Conservation (phyloP, 2,329 filamentous ascomycete species). For the Tympanopsis confertula region DNA sequence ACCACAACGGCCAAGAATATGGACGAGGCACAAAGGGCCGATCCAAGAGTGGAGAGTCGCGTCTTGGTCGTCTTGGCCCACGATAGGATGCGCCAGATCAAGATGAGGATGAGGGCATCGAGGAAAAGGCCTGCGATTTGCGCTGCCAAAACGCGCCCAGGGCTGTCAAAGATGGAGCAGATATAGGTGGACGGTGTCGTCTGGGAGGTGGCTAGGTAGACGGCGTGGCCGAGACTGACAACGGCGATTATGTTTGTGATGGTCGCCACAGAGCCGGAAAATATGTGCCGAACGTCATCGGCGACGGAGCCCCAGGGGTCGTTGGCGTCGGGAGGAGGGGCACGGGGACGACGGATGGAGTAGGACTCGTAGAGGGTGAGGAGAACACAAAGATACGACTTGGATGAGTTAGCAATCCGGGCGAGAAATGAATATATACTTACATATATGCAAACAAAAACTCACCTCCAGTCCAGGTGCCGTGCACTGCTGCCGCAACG, state of each 20-base stretch:
- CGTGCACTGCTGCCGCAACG: conserved; percentile 36
- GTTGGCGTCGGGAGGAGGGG: conserved; percentile 20
- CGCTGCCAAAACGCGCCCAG: conserved; percentile 20
- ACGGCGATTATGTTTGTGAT: conserved; percentile 22
- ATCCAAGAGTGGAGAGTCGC: conserved; percentile 31
- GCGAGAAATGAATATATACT: too few relatives aligned
- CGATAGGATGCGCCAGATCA: conserved; percentile 36
- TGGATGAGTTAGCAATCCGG: too few relatives aligned
- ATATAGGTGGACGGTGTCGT: conserved; percentile 34
- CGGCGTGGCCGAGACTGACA: conserved; percentile 27
- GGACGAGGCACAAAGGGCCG: conserved; percentile 27
- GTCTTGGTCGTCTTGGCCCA: conserved; percentile 35
- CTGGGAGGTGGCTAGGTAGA: conserved; percentile 25
- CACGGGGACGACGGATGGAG: conserved; percentile 15
- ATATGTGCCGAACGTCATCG: conserved; percentile 35
- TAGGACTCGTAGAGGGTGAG: conserved; percentile 32
- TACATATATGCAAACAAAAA: too few relatives aligned
- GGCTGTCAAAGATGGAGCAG: conserved; percentile 32
- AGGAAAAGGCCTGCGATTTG: conserved; percentile 32
- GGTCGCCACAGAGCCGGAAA: conserved; percentile 22
- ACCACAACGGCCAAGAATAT: conserved; percentile 23
- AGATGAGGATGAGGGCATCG: conserved; percentile 32
- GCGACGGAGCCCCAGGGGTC: conserved; percentile 32
- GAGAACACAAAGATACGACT: conserved; percentile 34
- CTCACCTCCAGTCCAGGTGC: conserved; percentile 34